Conservation (phyloP, 2,329 filamentous ascomycete species). For the Exophiala aquamarina region DNA sequence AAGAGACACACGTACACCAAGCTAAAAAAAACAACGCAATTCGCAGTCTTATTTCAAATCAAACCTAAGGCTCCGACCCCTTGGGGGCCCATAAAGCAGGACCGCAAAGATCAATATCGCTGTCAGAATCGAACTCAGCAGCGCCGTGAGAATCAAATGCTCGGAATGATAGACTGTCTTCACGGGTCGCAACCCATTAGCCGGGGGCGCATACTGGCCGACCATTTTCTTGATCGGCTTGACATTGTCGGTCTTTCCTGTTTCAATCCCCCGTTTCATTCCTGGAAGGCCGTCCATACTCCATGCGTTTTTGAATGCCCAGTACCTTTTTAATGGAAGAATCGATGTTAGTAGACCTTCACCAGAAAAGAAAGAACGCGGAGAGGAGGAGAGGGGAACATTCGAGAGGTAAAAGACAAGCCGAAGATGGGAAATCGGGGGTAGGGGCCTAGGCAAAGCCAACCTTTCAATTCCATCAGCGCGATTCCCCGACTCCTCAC, state of each 20-base stretch:
- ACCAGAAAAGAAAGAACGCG: too few species aligned
- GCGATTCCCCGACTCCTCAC: constrained; percentile 39
- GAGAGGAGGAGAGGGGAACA: too few species aligned
- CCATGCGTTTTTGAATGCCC: constrained; percentile 53
- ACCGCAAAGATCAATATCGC: constrained; percentile 1
- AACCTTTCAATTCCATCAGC: constrained; percentile 47
- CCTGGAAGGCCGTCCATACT: constrained; percentile 63
- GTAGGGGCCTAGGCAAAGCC: not conserved
- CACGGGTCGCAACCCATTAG: not conserved
- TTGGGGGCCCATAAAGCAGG: constrained; percentile 1
- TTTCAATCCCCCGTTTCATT: constrained; percentile 36
- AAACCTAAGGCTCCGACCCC: too few species aligned
- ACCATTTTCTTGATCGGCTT: constrained; percentile 29
- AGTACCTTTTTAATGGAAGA: too few species aligned
- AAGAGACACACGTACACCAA: too few species aligned
- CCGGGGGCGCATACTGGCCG: constrained; percentile 19
- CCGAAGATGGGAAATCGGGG: not conserved
- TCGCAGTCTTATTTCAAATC: too few species aligned
- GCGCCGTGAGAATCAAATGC: constrained; percentile 21
- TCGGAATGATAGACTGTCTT: constrained; percentile 3
- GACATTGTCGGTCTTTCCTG: constrained; percentile 19
- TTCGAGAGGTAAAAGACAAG: too few species aligned
- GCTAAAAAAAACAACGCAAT: too few species aligned
- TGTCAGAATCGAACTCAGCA: constrained; percentile 15
- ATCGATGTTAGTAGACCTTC: too few species aligned